A percentile compares a stretch with the other conserved stretches of the same genome.
Conservation (phyloP, 2,329 filamentous ascomycete genomes). For the Fonsecaea pugnacius region DNA sequence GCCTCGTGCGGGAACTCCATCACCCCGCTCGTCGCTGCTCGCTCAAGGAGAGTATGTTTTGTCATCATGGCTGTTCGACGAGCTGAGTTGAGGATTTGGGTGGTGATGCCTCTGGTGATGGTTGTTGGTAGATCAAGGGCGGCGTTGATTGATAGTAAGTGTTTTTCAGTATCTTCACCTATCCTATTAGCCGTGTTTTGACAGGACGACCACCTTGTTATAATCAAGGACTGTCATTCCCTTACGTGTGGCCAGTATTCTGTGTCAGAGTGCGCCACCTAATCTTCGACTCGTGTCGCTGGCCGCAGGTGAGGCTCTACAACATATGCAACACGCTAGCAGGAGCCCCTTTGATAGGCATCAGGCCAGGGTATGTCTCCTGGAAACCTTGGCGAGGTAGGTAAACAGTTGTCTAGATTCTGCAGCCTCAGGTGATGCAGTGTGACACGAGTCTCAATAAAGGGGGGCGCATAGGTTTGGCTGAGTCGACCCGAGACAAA, state of each 20-base stretch:
- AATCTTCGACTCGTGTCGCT: not conserved
- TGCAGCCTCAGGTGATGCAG: not conserved
- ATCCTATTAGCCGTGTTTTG: too few relatives aligned
- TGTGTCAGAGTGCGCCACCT: not conserved
- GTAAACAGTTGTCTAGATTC: not conserved
- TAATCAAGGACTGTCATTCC: too few relatives aligned
- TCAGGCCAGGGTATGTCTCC: not conserved
- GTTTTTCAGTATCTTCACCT: not conserved
- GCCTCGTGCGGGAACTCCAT: slow-evolving; percentile 5
- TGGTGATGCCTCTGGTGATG: not conserved
- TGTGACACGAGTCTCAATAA: not conserved
- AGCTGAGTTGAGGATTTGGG: not conserved
- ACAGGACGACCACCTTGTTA: too few relatives aligned
- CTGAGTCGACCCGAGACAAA: not conserved
- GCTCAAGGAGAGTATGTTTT: slow-evolving; percentile 3
- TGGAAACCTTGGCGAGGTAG: not conserved
- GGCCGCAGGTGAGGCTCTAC: slow-evolving; percentile 1
- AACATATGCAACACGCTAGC: not conserved
- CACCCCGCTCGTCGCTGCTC: not conserved
- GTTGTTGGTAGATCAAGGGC: not conserved
- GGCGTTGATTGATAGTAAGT: not conserved
- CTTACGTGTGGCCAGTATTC: not conserved
- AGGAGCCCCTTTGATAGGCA: not conserved
- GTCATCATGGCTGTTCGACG: not conserved
- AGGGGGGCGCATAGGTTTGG: not conserved